Percentiles rank a stretch among this genome's conserved stretches.
phyloP scores from a whole-genome alignment of 2,329 filamentous ascomycete species.

The Ophioceras dolichostomum region DNA sequence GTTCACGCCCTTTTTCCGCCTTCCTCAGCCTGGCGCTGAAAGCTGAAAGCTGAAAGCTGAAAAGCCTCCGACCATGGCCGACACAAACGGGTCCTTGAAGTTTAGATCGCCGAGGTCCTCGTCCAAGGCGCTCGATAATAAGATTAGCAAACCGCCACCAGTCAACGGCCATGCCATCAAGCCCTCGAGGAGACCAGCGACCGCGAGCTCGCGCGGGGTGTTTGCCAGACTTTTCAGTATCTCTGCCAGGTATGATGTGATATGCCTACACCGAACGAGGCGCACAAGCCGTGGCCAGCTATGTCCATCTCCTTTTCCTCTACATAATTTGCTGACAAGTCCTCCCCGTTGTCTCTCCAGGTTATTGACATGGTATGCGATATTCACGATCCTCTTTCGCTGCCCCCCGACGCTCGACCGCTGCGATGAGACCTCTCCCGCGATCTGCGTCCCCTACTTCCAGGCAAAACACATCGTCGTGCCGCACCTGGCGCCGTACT shows the following conservation, averaged over 20 bases:
- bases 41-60: too few relatives aligned
- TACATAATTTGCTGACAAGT: slow-evolving; percentile 6
- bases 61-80: slow-evolving; percentile 1
- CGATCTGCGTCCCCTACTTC: slow-evolving; percentile 76
- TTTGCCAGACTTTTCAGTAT: slow-evolving; percentile 28
- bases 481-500: slow-evolving; percentile 76
- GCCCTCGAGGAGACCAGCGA: slow-evolving; percentile 17
- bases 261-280: too few relatives aligned
- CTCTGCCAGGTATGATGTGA: neutral
- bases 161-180: slow-evolving; percentile 24
- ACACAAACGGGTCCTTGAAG: slow-evolving; percentile 13
- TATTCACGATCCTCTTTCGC: slow-evolving; percentile 68
- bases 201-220: slow-evolving; percentile 15
- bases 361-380: slow-evolving; percentile 72
- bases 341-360: slow-evolving; percentile 38
- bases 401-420: slow-evolving; percentile 62
- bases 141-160: slow-evolving; percentile 5
- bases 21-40: slow-evolving; percentile 12
- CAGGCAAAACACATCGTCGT: slow-evolving; percentile 47
- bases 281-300: too few relatives aligned
- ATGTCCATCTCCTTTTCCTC: too few relatives aligned
- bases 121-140: neutral
- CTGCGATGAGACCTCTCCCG: slow-evolving; percentile 58
- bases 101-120: slow-evolving; percentile 21
- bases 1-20: neutral